Evolutionary conservation across 2,329 filamentous ascomycete species (phyloP), one percentile per base, ranked within the genome.

Genomic region (Epichloe baconii): DNA sequence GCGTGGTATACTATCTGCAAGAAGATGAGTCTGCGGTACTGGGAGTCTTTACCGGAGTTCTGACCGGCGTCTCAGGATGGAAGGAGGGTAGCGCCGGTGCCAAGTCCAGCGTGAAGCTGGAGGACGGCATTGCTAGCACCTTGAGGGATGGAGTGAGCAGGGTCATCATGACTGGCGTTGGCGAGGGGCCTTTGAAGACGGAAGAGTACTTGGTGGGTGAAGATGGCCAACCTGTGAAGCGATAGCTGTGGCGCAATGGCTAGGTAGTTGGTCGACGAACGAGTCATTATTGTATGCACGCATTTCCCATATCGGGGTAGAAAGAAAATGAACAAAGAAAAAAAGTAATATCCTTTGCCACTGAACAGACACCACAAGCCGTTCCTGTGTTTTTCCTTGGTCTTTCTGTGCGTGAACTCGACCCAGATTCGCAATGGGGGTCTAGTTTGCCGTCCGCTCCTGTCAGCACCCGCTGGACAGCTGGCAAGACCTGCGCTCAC

Each of bases 1-100:
- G 89, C 41, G 94, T 98, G 48, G 82, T 98, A 48, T 98, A 98
- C 75, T 97, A 95, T 64, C 78, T 90, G 41, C 86, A 90, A 64
- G 77, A 90, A 73, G 79, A 95, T 59, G 77, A 82, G 55, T 76
- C 77, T 42, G 68, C 77, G 3, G 83, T 97, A 3, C 80, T 89
- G 0, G 90, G 89, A 8, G 79, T 83, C 0, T 86, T 98, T 69
- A 86, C 87, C 71, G 71, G 72, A 40, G 73, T 86, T 17, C 65
- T 91, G 23, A 73, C 69, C 1, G 67, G 73, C 31, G 76, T 83
- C n/a, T 75, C 79, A 8, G 88, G 87, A 40, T 97, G 82, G 88
- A 83, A 80, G 65, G 73, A 71, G 55, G 77, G 73, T 11, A 69
- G 73, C 26, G 73, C 71, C 37, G 68, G 80, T 12, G 71, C 80